These are phyloP conservation scores for Fusarium nisikadoi DNA, from an alignment of 2,329 filamentous ascomycete species.

Conservation along the genomic window DNA sequence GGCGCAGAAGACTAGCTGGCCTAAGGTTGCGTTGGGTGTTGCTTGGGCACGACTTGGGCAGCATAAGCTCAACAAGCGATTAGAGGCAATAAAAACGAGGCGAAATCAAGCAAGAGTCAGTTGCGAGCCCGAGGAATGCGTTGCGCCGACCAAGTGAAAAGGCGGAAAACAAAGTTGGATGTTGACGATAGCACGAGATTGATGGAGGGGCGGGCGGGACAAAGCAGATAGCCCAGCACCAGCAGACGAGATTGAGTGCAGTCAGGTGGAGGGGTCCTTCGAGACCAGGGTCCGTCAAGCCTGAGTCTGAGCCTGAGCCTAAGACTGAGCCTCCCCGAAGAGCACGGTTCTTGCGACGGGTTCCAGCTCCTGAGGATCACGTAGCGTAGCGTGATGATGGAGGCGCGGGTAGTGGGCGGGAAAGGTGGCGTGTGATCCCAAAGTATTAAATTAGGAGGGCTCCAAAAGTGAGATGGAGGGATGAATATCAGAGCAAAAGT, in stretches of 20 bases:
- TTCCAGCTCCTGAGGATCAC: conserved; percentile 14
- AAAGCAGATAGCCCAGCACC: conserved; percentile 22
- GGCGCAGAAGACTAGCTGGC: conserved; percentile 33
- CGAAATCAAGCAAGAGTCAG: conserved; percentile 16
- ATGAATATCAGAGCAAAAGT: conserved; percentile 4
- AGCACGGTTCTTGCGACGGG: conserved; percentile 34
- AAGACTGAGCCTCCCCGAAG: conserved; percentile 22
- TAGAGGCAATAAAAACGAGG: conserved; percentile 11
- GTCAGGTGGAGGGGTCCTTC: conserved; percentile 41
- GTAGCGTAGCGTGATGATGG: conserved; percentile 40
- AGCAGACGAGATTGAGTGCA: conserved; percentile 34
- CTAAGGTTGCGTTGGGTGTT: conserved; percentile 39
- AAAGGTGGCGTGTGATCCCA: conserved; percentile 41
- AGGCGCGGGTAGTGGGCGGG: conserved; percentile 42
- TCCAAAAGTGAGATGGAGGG: conserved; percentile 29
- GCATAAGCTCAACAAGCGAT: conserved; percentile 28
- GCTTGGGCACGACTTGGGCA: conserved; percentile 36
- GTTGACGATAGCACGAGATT: conserved; percentile 36
- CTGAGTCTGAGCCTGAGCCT: conserved; percentile 10
- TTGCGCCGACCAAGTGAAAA: conserved; percentile 34
- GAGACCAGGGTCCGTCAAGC: conserved; percentile 35
- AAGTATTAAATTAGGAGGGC: conserved; percentile 39
- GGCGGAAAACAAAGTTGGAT: conserved; percentile 33
- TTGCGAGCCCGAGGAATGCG: conserved; percentile 34
- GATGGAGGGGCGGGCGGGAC: conserved; percentile 41